phyloP scores from a whole-genome alignment of 495 filamentous ascomycete species.

The Aspergillus mulundensis region DNA sequence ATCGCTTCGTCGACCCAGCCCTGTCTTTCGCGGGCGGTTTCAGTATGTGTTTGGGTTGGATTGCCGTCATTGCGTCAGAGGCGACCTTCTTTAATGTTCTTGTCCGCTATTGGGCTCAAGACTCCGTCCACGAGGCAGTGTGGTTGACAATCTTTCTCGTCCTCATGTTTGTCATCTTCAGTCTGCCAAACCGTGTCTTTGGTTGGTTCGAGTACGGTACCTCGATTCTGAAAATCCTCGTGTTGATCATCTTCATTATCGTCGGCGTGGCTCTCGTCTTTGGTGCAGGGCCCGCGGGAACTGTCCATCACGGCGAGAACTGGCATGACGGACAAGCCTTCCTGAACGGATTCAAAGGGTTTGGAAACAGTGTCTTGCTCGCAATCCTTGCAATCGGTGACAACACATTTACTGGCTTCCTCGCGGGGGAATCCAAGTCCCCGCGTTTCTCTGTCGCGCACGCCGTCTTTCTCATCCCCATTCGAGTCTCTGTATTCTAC shows the following conservation, averaged over 20 bases:
- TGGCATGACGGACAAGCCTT: slow-evolving; percentile 23
- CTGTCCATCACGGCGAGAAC: slow-evolving; percentile 24
- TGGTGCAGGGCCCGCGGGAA: slow-evolving; percentile 28
- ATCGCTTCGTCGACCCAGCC: slow-evolving; percentile 31
- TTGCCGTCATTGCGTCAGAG: background rate
- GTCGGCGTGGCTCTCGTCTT: slow-evolving; percentile 21
- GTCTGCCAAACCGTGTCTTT: slow-evolving; percentile 24
- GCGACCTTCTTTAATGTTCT: slow-evolving; percentile 5
- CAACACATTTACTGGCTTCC: background rate
- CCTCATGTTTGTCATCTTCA: slow-evolving; percentile 20
- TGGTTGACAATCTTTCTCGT: slow-evolving; percentile 29
- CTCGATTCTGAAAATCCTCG: slow-evolving; percentile 28
- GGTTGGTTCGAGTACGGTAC: slow-evolving; percentile 31
- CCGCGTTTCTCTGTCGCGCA: slow-evolving; percentile 25
- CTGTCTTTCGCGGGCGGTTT: slow-evolving; percentile 30
- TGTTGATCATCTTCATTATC: slow-evolving; percentile 29
- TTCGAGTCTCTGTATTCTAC: slow-evolving; percentile 30
- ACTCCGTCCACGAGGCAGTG: slow-evolving; percentile 14
- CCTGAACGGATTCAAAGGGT: slow-evolving; percentile 29
- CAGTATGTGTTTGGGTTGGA: slow-evolving; percentile 24
- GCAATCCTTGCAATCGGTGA: slow-evolving; percentile 21
- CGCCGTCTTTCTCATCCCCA: slow-evolving; percentile 26
- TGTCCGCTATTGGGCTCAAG: slow-evolving; percentile 7
- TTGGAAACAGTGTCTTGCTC: slow-evolving; percentile 10
- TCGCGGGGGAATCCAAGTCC: slow-evolving; percentile 15